Base-by-base conservation (phyloP, 1,139 yeast genomes). In the Debaryomyces subglobosus region DNA sequence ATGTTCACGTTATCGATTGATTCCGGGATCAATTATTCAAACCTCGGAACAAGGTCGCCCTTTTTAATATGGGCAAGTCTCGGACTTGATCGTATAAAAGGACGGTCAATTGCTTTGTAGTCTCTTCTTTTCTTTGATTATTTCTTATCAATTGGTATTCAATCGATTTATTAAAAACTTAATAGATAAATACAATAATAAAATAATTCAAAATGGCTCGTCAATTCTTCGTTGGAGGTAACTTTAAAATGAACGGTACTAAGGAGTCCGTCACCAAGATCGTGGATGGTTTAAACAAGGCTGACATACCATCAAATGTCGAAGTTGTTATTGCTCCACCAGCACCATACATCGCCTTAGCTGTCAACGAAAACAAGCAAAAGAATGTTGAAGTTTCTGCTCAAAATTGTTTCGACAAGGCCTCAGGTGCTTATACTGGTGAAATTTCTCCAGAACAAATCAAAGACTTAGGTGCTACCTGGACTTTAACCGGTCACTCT, bases 221-320 rank as follows among this genome's bases (percentile, higher is more conserved):
- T 81, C 87, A 85, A 77, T 92, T 92, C 81, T 91, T 94, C 71
- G 92, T 88, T 65, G 99, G 98, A 64, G 99, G 98, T 68, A 94
- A 94, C 91, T 92, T 94, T 83, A 94, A 94, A 78, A 87, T 95
- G 91, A 95, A 94, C 83, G 99, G 99, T 70, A 79, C 96, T 69
- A 86, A 85, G 76, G 83, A 82, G 64, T 87, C 96, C 65, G 87
- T 94, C 71, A 82, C 85, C 72, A 73, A 82, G 62, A 92, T 94
- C 68, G 86, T 92, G 56, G 94, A 85, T 57, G 79, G 84, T 76
- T 82, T 94, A 67, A 94, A 92, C 82, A 69, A 74, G 49, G 87
- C 96, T 58, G 78, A 82, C 49, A 78, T 94, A 61, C 89, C 96
- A 57, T 64, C 79, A 48, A 78, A 86, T 63, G 85, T 83, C 51